A percentile compares a stretch with the other conserved stretches of the same genome.
These are phyloP conservation scores for Tetrapisispora iriomotensis DNA, from an alignment of 805 yeast genomes.

Conservation along the genomic window DNA sequence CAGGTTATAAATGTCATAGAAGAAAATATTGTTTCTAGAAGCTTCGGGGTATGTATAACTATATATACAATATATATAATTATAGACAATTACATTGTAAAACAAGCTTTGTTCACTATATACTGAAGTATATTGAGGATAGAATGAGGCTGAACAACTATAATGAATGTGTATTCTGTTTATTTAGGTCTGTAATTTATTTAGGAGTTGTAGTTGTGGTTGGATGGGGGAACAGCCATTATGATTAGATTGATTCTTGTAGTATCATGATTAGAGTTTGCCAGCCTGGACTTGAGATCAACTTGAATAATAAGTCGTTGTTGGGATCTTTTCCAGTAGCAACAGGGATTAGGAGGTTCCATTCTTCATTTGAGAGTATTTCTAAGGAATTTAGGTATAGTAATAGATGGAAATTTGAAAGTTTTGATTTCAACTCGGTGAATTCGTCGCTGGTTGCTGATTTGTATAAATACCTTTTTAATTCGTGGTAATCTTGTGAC, in stretches of 20 bases:
- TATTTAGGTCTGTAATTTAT: background rate
- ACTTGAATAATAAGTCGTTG: slow-evolving; percentile 40
- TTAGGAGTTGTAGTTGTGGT: background rate
- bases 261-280: slow-evolving; percentile 59
- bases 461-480: slow-evolving; percentile 39
- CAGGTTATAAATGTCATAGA: too few species aligned
- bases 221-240: background rate
- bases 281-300: slow-evolving; percentile 57
- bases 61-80: too few species aligned
- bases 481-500: slow-evolving; percentile 52
- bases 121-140: too few species aligned
- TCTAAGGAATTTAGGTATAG: slow-evolving; percentile 46
- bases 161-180: too few species aligned
- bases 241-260: slow-evolving; percentile 15
- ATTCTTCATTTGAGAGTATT: slow-evolving; percentile 49
- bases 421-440: slow-evolving; percentile 27
- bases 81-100: too few species aligned
- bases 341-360: slow-evolving; percentile 37
- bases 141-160: too few species aligned
- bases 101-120: too few species aligned
- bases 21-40: background rate
- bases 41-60: too few species aligned
- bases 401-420: slow-evolving; percentile 72
- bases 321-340: slow-evolving; percentile 37
- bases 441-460: slow-evolving; percentile 24